These are phyloP conservation scores for Nicotiana tomentosiformis DNA, from an alignment of 257 asterid species.

Conservation along the genomic window DNA sequence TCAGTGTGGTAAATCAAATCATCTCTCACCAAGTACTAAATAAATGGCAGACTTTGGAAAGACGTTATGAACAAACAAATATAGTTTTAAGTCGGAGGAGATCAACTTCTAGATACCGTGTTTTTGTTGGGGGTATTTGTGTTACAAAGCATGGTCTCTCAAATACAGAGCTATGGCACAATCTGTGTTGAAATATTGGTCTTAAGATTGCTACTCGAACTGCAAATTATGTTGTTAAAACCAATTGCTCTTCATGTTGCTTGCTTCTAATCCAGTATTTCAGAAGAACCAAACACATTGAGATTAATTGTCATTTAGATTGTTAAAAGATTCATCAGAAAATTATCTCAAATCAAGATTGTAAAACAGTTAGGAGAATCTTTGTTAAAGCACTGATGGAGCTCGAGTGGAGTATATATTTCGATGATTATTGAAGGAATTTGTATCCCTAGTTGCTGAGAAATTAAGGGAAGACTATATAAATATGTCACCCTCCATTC, in stretches of 20 bases:
- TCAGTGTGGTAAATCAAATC: too few species aligned
- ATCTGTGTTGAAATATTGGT: not conserved
- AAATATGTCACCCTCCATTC: too few species aligned
- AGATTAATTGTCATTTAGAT: not conserved
- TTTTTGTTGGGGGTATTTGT: not conserved
- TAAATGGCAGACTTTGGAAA: too few species aligned
- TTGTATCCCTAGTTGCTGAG: too few species aligned
- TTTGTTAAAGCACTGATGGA: too few species aligned
- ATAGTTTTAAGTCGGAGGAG: not conserved
- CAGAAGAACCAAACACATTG: not conserved
- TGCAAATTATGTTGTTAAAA: not conserved
- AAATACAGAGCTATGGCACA: not conserved
- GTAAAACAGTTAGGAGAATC: too few species aligned
- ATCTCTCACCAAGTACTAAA: too few species aligned
- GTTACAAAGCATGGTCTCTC: not conserved
- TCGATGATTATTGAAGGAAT: too few species aligned
- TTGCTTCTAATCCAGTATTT: not conserved
- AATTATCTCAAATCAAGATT: not conserved
- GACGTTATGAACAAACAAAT: not conserved
- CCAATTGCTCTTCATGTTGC: not conserved
- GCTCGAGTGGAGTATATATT: too few species aligned
- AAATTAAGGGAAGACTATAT: too few species aligned
- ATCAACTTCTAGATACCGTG: not conserved
- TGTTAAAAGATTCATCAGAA: too few species aligned
- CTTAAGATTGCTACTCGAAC: not conserved